These are phyloP conservation scores for Torulaspora pretoriensis DNA, from an alignment of 1,139 yeast genomes.

Conservation along the genomic window DNA sequence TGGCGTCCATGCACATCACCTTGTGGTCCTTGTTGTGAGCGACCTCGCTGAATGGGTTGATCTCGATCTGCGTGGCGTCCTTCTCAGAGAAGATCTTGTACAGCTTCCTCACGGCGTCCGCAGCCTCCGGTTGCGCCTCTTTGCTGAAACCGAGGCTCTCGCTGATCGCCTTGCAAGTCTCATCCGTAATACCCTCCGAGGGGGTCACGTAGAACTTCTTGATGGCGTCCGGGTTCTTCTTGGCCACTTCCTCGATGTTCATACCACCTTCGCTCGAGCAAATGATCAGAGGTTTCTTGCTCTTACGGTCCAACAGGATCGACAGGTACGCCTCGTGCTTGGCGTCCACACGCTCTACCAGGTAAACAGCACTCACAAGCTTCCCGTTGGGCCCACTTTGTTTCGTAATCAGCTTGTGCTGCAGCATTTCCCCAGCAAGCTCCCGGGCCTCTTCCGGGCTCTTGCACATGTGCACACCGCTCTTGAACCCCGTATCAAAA, in stretches of 20 bases:
- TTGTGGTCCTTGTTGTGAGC: slow-evolving; percentile 46
- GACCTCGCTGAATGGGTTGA: slow-evolving; percentile 96
- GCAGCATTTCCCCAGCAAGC: slow-evolving; percentile 83
- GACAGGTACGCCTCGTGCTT: slow-evolving; percentile 94
- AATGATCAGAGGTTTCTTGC: slow-evolving; percentile 87
- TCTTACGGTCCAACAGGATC: slow-evolving; percentile 88
- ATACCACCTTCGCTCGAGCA: slow-evolving; percentile 99
- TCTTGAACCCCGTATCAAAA: slow-evolving; percentile 91
- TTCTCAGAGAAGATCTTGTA: slow-evolving; percentile 83
- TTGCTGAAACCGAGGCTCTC: slow-evolving; percentile 74
- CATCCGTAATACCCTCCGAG: slow-evolving; percentile 78
- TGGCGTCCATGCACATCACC: slow-evolving; percentile 98
- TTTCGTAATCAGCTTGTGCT: slow-evolving; percentile 91
- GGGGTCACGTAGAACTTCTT: slow-evolving; percentile 74
- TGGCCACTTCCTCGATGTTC: slow-evolving; percentile 99
- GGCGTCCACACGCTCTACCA: slow-evolving; percentile 92
- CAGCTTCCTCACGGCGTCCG: slow-evolving; percentile 77
- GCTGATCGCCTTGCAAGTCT: slow-evolving; percentile 73
- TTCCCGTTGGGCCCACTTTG: slow-evolving; percentile 98
- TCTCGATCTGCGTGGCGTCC: slow-evolving; percentile 98
- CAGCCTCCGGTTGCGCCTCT: slow-evolving; percentile 81
- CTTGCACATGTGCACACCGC: slow-evolving; percentile 90
- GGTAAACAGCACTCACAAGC: slow-evolving; percentile 92
- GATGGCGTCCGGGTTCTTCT: slow-evolving; percentile 85
- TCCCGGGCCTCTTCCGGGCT: slow-evolving; percentile 84